Conservation (phyloP, 1,139 yeast species). For the Kodamaea sp. region DNA sequence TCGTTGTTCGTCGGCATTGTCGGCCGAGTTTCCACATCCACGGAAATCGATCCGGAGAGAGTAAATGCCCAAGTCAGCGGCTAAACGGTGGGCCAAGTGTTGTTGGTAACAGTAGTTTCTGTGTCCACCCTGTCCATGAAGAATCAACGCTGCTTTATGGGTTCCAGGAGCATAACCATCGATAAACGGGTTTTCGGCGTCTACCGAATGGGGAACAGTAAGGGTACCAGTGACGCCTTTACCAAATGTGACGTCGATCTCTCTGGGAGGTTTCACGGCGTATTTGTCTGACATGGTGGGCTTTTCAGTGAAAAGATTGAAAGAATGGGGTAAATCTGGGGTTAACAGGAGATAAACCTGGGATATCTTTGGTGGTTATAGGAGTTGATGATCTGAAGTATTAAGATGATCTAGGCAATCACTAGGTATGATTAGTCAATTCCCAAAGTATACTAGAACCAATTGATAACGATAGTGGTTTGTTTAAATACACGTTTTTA, state of each 20-base stretch:
- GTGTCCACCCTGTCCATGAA: conserved; percentile 87
- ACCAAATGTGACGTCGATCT: conserved; percentile 38
- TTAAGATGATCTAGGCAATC: no score
- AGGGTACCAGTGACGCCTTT: conserved; percentile 41
- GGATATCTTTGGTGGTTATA: no score
- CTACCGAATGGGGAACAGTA: conserved; percentile 39
- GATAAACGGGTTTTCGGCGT: conserved; percentile 23
- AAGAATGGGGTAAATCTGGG: no score
- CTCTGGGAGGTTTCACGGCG: conserved; percentile 24
- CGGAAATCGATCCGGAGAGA: conserved; percentile 81
- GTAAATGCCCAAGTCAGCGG: conserved; percentile 59
- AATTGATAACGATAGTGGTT: no score
- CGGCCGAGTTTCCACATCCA: conserved; percentile 79
- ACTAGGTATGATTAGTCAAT: no score
- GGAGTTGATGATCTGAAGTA: no score
- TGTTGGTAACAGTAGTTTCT: conserved; percentile 77
- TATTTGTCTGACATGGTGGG: no score
- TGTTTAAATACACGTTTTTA: no score
- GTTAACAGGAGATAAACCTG: no score
- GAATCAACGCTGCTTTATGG: conserved; percentile 39
- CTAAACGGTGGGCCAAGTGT: conserved; percentile 59
- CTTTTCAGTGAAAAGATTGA: no score
- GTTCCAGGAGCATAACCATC: conserved; percentile 39
- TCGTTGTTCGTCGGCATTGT: conserved; percentile 35
- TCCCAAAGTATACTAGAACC: no score